Percentiles rank a stretch among this genome's conserved stretches.
Evolutionary conservation across 495 filamentous ascomycete species (phyloP).

Genomic region (Penicillium taxi): DNA sequence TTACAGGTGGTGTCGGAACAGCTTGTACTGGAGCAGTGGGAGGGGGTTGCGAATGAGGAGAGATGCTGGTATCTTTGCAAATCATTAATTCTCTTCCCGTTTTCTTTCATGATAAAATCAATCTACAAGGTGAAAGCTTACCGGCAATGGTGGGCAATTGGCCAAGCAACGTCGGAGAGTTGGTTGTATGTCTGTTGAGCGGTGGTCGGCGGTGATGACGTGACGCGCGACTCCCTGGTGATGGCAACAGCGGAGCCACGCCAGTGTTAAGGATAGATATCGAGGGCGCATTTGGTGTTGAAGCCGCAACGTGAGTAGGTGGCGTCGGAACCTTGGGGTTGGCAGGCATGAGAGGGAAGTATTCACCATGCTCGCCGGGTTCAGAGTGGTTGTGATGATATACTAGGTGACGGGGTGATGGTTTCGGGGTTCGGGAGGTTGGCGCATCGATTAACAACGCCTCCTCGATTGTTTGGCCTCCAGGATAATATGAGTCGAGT

Average conservation of each 20-base stretch:
- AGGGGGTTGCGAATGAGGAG: slow-evolving; percentile 18
- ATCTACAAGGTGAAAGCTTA: slow-evolving; percentile 12
- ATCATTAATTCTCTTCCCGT: slow-evolving; percentile 10
- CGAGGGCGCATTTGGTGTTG: slow-evolving; percentile 35
- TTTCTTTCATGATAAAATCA: neutral
- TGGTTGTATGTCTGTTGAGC: slow-evolving; percentile 62
- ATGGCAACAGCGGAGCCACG: slow-evolving; percentile 73
- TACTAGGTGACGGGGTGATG: slow-evolving; percentile 55
- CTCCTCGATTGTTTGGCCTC: slow-evolving; percentile 83
- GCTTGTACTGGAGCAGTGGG: slow-evolving; percentile 18
- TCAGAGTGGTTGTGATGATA: slow-evolving; percentile 52
- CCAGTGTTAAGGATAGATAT: slow-evolving; percentile 76
- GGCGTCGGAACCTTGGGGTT: slow-evolving; percentile 32
- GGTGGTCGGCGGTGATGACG: slow-evolving; percentile 36
- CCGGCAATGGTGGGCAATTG: slow-evolving; percentile 24
- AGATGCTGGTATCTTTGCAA: slow-evolving; percentile 20
- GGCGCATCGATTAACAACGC: slow-evolving; percentile 88
- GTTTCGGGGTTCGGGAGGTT: slow-evolving; percentile 69
- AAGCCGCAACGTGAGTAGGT: slow-evolving; percentile 32
- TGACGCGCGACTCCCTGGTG: slow-evolving; percentile 59
- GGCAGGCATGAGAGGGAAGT: slow-evolving; percentile 79
- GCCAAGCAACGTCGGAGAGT: slow-evolving; percentile 65
- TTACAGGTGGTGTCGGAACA: slow-evolving; percentile 32
- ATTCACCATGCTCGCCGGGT: slow-evolving; percentile 72
- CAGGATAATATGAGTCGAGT: slow-evolving; percentile 79